Percentiles rank a stretch among this genome's conserved stretches.
Evolutionary conservation across 1,284 basidiomycete genomes (phyloP).

Genomic region (Leccinum solheimii): DNA sequence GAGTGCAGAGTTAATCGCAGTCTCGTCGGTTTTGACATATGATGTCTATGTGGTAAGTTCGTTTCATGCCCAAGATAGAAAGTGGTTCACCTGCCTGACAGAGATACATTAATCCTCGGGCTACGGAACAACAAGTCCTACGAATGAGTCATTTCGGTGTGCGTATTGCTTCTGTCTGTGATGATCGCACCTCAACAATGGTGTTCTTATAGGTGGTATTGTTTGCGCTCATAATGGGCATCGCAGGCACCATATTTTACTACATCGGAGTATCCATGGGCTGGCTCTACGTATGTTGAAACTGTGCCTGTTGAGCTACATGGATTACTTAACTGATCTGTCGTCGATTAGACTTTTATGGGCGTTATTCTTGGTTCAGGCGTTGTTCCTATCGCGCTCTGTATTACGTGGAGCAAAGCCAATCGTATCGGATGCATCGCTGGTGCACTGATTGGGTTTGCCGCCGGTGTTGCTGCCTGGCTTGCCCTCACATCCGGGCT

Average conservation of each 20-base stretch:
- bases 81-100: constrained; percentile 17
- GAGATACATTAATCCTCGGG: constrained; percentile 63
- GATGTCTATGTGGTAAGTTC: constrained; percentile 68
- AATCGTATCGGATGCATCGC: constrained; percentile 79
- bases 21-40: constrained; percentile 78
- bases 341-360: constrained; percentile 64
- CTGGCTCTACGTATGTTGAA: constrained; percentile 76
- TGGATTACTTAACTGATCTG: background rate
- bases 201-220: constrained; percentile 55
- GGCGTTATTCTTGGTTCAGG: constrained; percentile 82
- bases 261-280: constrained; percentile 91
- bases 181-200: constrained; percentile 17
- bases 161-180: constrained; percentile 40
- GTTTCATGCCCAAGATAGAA: background rate
- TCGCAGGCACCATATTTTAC: constrained; percentile 84
- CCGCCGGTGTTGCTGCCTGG: constrained; percentile 76
- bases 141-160: constrained; percentile 54
- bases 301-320: background rate
- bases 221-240: constrained; percentile 78
- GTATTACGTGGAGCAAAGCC: constrained; percentile 80
- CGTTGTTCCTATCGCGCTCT: constrained; percentile 84
- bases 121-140: constrained; percentile 62
- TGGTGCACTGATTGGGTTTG: constrained; percentile 73
- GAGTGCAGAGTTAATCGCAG: constrained; percentile 88
- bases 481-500: constrained; percentile 76